These are phyloP conservation scores for Porphyrellus cyaneotinctus DNA, from an alignment of 768 basidiomycete species.

Conservation along the genomic window DNA sequence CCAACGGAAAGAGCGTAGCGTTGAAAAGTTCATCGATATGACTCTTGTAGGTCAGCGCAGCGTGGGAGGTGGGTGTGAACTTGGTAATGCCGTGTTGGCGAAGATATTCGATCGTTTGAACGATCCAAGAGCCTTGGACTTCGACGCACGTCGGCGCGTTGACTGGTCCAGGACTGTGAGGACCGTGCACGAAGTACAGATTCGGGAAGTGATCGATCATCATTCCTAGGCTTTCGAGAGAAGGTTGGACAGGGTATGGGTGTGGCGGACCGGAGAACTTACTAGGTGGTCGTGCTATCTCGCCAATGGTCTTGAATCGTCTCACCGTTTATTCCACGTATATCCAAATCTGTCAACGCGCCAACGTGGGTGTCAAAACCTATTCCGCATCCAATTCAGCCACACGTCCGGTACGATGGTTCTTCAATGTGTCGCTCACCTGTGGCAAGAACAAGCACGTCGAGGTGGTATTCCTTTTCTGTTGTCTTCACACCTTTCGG, in stretches of 20 bases:
- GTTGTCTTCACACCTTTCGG: constrained; percentile 7
- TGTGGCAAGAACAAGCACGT: constrained; percentile 8
- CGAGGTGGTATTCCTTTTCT: constrained; percentile 5
- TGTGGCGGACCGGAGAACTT: neutral
- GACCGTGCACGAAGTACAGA: constrained; percentile 13
- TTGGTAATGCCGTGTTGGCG: constrained; percentile 1
- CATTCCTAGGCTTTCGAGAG: constrained; percentile 1
- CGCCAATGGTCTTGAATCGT: constrained; percentile 15
- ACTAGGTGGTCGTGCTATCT: constrained; percentile 14
- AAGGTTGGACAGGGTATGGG: neutral
- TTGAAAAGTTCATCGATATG: neutral
- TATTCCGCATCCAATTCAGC: neutral
- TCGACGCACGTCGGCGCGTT: constrained; percentile 12
- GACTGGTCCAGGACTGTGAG: constrained; percentile 8
- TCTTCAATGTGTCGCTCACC: neutral
- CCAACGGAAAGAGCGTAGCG: constrained; percentile 8
- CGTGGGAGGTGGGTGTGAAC: neutral
- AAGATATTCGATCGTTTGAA: constrained; percentile 12
- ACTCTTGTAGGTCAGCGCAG: constrained; percentile 6
- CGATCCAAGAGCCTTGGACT: constrained; percentile 7
- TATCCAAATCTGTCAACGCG: constrained; percentile 3
- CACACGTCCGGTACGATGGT: neutral
- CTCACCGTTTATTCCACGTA: constrained; percentile 8
- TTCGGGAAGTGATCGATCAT: constrained; percentile 11
- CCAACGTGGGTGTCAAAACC: constrained; percentile 8